phyloP scores from a whole-genome alignment of 202 grass and related monocot species.

The Eragrostis tef region DNA sequence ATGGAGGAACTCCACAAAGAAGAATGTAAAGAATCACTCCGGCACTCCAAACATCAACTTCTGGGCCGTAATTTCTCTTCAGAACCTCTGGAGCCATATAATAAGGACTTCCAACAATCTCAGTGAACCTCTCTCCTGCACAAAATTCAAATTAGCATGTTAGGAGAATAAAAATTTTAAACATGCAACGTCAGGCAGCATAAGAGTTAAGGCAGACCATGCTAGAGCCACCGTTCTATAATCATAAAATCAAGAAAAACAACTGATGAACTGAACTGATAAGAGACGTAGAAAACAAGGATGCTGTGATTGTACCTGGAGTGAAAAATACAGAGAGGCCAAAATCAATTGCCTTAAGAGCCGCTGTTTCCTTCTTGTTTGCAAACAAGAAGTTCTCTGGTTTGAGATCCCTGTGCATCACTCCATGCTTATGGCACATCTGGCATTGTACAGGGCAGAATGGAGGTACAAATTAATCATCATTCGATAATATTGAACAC shows the following conservation, averaged over 20 bases:
- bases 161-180: background rate
- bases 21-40: conserved; percentile 93
- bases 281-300: background rate
- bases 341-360: conserved; percentile 85
- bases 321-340: conserved; percentile 86
- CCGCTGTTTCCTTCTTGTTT: conserved; percentile 83
- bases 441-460: conserved; percentile 44
- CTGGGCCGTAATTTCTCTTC: conserved; percentile 85
- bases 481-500: background rate
- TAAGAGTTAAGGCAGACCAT: conserved; percentile 31
- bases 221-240: background rate
- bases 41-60: conserved; percentile 95
- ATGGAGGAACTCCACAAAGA: conserved; percentile 87
- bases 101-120: conserved; percentile 96
- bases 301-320: conserved; percentile 55
- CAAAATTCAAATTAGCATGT: conserved; percentile 40
- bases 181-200: background rate
- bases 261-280: conserved; percentile 20
- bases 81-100: conserved; percentile 94
- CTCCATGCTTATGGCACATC: conserved; percentile 87
- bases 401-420: conserved; percentile 88
- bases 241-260: conserved; percentile 10
- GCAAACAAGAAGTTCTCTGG: conserved; percentile 93
- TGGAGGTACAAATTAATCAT: conserved; percentile 35
- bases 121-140: conserved; percentile 76